Base-by-base conservation (phyloP, 306 rosid genomes). In the Vigna nakashimae region DNA sequence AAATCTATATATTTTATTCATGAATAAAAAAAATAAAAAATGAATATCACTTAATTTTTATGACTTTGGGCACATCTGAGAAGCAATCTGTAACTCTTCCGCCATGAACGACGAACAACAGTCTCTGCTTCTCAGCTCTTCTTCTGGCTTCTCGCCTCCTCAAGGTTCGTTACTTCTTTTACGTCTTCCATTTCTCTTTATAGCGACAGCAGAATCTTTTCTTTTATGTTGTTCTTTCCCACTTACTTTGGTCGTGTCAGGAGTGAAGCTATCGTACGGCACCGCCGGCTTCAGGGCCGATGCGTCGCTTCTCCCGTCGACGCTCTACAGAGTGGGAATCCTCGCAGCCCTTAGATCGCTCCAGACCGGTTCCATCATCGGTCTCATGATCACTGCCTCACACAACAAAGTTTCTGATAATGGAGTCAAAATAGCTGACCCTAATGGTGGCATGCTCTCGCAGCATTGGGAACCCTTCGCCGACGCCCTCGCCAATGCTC, bases 391-490 rank as follows among this genome's bases (percentile, higher is more conserved):
- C 82, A 95, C 98, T 0, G 97, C 98, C 10, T 95, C 98, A 3
- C 98, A 95, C 79, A 95, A 95, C 84, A 40, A 85, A 69, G 85
- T 89, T 43, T 89, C 97, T 34, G 98, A 95, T 66, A 95, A 95
- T 76, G 98, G 98, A 16, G 89, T 92, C 72, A 95, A 95, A 84
- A 77, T 95, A 58, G 95, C 96, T 49, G 98, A 92, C 63, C 93
- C 91, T 0, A 88, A 57, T 65, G 98, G 98, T 0, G 93, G 93
- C 68, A 91, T 95, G 98, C 93, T 95, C 78, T 79, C 97, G 64
- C 98, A 92, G 86, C 87, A 85, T 16, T 92, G 98, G 98, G 98
- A 95, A 77, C 94, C 98, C 20, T 92, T 95, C 58, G 96, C 98
- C 3, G 93, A 95, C 30, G 80, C 88, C 9, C 87, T 95, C 7